Evolutionary conservation across 805 yeast genomes (phyloP).

Genomic region (Novakomyces olei): DNA sequence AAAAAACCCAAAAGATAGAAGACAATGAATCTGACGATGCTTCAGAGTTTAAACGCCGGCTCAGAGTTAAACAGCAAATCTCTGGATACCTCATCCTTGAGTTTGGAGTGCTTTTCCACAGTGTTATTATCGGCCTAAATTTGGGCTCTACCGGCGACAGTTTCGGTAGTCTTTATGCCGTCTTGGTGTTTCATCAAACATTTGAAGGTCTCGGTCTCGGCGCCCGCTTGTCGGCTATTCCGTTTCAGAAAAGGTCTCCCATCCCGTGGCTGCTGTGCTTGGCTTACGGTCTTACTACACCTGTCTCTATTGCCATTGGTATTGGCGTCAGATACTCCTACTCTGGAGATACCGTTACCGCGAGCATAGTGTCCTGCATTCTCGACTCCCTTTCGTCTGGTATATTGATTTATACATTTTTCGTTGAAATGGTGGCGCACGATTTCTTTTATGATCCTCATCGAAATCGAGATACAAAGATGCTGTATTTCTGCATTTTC

Average conservation of each 20-base stretch:
- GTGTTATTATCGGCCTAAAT: constrained; percentile 57
- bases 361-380: constrained; percentile 36
- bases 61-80: constrained; percentile 13
- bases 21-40: too few relatives aligned
- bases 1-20: too few relatives aligned
- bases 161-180: constrained; percentile 46
- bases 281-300: constrained; percentile 38
- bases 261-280: constrained; percentile 30
- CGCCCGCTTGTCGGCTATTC: constrained; percentile 36
- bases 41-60: too few relatives aligned
- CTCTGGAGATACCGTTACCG: constrained; percentile 27
- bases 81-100: constrained; percentile 38
- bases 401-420: constrained; percentile 43
- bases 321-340: constrained; percentile 31
- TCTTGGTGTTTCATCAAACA: constrained; percentile 28
- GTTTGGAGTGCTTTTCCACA: constrained; percentile 63
- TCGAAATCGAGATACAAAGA: constrained; percentile 21
- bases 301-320: constrained; percentile 47
- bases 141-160: constrained; percentile 62
- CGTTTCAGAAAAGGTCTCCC: constrained; percentile 26
- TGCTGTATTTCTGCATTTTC: constrained; percentile 21
- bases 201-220: constrained; percentile 67
- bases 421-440: constrained; percentile 52
- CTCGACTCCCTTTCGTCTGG: constrained; percentile 53
- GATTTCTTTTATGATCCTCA: constrained; percentile 33